Base-by-base conservation (phyloP, 441 rosid genomes). In the Mallotus repandus region DNA sequence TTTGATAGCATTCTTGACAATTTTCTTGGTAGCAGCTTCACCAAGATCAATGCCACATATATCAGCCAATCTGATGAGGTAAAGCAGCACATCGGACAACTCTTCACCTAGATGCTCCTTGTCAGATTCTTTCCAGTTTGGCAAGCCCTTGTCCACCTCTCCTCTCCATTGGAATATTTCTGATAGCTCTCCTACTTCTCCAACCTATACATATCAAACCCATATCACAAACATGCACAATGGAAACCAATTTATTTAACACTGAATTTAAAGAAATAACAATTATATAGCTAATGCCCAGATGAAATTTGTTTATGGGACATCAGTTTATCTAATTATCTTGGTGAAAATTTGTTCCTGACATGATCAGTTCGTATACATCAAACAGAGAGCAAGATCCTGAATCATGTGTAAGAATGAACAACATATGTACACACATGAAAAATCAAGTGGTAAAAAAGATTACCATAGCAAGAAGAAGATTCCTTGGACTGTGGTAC, bases 111-210 rank as follows among this genome's bases (percentile, higher is more conserved):
- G 77, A 75, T 84, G 89, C 74, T 84, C 85, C 76, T 81, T 86
- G 11, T 86, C 86, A 59, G 86, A 72, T 46, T 81, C 87, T 21
- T 77, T 68, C 89, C 87, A 86, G 53, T 81, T 81, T 63, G 86
- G 87, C 80, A 86, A 69, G 13, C 87, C 89, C 63, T 74, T 86
- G 32, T 79, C 85, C 57, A 86, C 87, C 83, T 86, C 89, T 73
- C 89, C 89, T 71, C 69, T 82, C 89, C 89, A 84, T 41, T 82
- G 89, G 82, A 86, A 86, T 78, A 84, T 81, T 79, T 84, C 84
- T 66, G 86, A 84, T 54, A 84, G 74, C 80, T 86, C 87, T 60
- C 89, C 89, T 19, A 84, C 87, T 77, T 84, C 89, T 4, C 86
- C 84, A 32, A 82, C 82, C 87, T 86, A 9, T 18, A 29, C 0